Conservation (phyloP, 441 rosid genomes). For the Croton setiger region DNA sequence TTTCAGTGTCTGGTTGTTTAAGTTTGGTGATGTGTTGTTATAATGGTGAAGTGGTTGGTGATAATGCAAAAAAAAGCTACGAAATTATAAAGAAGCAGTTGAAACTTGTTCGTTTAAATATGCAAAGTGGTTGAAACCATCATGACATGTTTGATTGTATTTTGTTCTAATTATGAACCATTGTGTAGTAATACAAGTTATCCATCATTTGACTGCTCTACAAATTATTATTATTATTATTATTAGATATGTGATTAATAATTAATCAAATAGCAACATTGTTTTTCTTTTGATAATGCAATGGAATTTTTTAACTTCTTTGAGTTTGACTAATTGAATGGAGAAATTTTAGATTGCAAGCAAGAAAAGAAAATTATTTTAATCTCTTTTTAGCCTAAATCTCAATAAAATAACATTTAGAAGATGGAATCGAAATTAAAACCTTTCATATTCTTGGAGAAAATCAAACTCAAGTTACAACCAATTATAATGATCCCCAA, state of each 20-base stretch:
- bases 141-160: constrained; percentile 3
- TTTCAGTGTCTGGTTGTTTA: background rate
- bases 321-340: no score
- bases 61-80: background rate
- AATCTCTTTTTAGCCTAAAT: no score
- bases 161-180: background rate
- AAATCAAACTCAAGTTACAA: no score
- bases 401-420: no score
- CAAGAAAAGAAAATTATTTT: no score
- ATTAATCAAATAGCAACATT: background rate
- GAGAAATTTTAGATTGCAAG: no score
- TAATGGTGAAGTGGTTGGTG: constrained; percentile 7
- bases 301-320: no score
- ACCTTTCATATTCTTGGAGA: no score
- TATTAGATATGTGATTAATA: background rate
- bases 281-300: no score
- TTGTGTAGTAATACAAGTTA: background rate
- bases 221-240: background rate
- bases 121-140: constrained; percentile 10
- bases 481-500: no score
- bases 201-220: background rate
- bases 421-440: no score
- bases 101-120: background rate
- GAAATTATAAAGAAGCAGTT: constrained; percentile 12
- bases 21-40: background rate